phyloP scores from a whole-genome alignment of 441 rosid genomes.

The Macaranga tanarius region DNA sequence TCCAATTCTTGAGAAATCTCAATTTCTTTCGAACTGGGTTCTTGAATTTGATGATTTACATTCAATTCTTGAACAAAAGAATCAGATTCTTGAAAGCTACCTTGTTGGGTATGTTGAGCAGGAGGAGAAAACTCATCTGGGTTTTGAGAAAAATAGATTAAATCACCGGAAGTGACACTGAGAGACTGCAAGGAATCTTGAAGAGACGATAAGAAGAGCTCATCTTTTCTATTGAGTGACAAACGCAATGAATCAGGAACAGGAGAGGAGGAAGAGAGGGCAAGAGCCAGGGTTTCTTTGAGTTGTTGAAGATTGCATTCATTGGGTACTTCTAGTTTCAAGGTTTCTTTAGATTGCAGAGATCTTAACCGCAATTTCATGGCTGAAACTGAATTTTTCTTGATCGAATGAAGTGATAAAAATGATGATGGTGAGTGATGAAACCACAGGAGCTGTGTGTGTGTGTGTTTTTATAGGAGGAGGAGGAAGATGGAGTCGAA shows the following conservation, averaged over 20 bases:
- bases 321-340: constrained; percentile 43
- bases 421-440: not conserved
- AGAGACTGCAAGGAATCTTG: constrained; percentile 49
- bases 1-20: constrained; percentile 9
- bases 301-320: constrained; percentile 40
- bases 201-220: constrained; percentile 43
- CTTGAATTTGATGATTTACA: not conserved
- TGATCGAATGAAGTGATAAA: no score
- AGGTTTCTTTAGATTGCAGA: constrained; percentile 46
- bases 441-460: no score
- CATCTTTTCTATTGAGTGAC: constrained; percentile 69
- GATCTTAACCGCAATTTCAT: constrained; percentile 62
- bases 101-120: constrained; percentile 1
- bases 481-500: no score
- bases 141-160: constrained; percentile 48
- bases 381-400: not conserved
- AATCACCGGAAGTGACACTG: constrained; percentile 70
- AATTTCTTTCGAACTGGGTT: not conserved
- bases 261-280: constrained; percentile 19
- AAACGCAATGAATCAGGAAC: constrained; percentile 44
- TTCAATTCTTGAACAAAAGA: not conserved
- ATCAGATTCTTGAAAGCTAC: not conserved
- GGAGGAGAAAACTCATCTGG: constrained; percentile 25
- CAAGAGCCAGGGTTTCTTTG: constrained; percentile 31
- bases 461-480: no score